Percentiles rank a stretch among this genome's conserved stretches.
Evolutionary conservation across 2,329 filamentous ascomycete genomes (phyloP).

Genomic region (Knoxdaviesia proteae): DNA sequence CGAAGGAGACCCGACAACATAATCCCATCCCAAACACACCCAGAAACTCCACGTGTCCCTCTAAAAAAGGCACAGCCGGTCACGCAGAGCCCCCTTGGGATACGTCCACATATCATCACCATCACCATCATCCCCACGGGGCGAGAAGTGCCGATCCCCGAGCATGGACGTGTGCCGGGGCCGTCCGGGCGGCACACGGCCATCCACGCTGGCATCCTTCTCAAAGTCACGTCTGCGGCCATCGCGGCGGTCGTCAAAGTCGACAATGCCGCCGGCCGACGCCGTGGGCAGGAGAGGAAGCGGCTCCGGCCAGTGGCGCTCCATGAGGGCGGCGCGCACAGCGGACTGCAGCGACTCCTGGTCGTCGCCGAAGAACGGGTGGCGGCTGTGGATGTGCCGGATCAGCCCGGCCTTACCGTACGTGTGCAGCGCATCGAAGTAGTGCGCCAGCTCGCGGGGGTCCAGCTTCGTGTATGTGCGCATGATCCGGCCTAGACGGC

Average conservation of each 20-base stretch:
- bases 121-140: conserved; percentile 18
- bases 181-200: conserved; percentile 8
- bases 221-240: conserved; percentile 11
- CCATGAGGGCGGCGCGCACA: conserved; percentile 16
- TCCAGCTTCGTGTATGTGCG: conserved; percentile 27
- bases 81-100: background rate
- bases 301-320: conserved; percentile 14
- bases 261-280: conserved; percentile 17
- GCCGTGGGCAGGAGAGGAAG: conserved; percentile 14
- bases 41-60: background rate
- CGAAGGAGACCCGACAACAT: no score
- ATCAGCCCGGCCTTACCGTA: conserved; percentile 25
- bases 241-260: conserved; percentile 18
- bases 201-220: conserved; percentile 17
- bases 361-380: conserved; percentile 21
- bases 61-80: background rate
- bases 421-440: conserved; percentile 24
- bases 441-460: conserved; percentile 25
- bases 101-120: conserved; percentile 2
- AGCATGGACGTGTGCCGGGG: conserved; percentile 7
- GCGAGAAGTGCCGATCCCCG: conserved; percentile 16
- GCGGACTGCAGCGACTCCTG: conserved; percentile 22
- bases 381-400: conserved; percentile 16
- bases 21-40: background rate
- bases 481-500: conserved; percentile 17